These are phyloP conservation scores for Eustoma russellianum DNA, from an alignment of 257 asterid genomes.

Conservation along the genomic window DNA sequence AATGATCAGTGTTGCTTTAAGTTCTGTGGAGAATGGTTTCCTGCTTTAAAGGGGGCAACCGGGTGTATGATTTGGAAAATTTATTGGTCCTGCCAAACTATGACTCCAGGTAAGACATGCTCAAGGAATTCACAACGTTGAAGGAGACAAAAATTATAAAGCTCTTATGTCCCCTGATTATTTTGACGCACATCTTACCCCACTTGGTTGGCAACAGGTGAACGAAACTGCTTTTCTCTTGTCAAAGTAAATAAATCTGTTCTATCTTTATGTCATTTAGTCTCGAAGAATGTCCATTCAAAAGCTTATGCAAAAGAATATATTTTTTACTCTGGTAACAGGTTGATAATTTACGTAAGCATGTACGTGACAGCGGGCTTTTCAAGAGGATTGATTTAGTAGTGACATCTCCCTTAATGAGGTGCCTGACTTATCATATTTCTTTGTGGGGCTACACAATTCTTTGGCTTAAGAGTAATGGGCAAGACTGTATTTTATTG, in stretches of 20 bases:
- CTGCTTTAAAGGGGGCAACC: slow-evolving; percentile 25
- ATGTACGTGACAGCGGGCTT: slow-evolving; percentile 70
- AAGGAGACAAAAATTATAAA: slow-evolving; percentile 71
- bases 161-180: slow-evolving; percentile 68
- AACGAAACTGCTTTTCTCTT: slow-evolving; percentile 5
- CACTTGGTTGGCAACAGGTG: slow-evolving; percentile 91
- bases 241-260: slow-evolving; percentile 3
- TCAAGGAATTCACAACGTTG: slow-evolving; percentile 87
- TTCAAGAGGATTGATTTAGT: slow-evolving; percentile 69
- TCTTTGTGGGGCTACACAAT: too few species aligned
- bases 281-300: not conserved
- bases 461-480: too few species aligned
- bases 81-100: slow-evolving; percentile 35
- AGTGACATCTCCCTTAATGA: slow-evolving; percentile 80
- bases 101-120: slow-evolving; percentile 90
- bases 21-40: slow-evolving; percentile 28
- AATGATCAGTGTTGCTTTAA: slow-evolving; percentile 24
- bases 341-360: slow-evolving; percentile 86
- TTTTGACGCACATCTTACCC: slow-evolving; percentile 91
- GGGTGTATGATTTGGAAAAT: slow-evolving; percentile 16
- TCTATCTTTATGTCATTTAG: not conserved
- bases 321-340: slow-evolving; percentile 26
- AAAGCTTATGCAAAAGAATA: not conserved
- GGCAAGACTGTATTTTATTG: too few species aligned
- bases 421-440: slow-evolving; percentile 29